Evolutionary conservation across 257 asterid genomes (phyloP).

Genomic region (Petunia axillaris): DNA sequence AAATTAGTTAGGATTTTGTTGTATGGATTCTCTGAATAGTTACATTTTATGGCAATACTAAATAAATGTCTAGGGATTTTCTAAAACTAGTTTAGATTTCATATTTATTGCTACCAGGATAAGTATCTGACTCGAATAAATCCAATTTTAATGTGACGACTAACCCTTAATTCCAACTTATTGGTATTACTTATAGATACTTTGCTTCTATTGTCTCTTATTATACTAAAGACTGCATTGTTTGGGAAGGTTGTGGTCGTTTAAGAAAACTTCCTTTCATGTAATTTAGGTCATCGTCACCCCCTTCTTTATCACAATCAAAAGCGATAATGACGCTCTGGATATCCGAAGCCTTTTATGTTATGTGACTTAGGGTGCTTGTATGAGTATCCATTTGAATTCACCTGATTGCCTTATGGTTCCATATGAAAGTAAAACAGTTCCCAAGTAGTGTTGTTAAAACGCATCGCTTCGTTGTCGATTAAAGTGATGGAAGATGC

Average conservation of each 20-base stretch:
- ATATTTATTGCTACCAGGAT: not conserved
- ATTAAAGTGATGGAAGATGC: too few species aligned
- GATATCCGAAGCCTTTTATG: conserved; percentile 6
- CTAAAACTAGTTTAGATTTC: not conserved
- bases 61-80: not conserved
- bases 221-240: not conserved
- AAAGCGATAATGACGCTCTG: not conserved
- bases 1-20: not conserved
- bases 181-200: not conserved
- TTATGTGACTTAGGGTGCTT: not conserved
- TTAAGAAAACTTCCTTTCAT: not conserved
- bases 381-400: not conserved
- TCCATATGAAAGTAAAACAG: not conserved
- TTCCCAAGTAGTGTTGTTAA: too few species aligned
- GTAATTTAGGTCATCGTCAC: not conserved
- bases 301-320: not conserved
- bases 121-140: not conserved
- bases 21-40: not conserved
- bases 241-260: not conserved
- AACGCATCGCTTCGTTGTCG: too few species aligned
- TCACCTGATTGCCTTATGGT: conserved; percentile 6
- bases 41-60: not conserved
- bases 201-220: not conserved
- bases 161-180: not conserved
- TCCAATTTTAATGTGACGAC: not conserved